Percentiles rank a stretch among this genome's conserved stretches.
phyloP scores from a whole-genome alignment of 2,329 filamentous ascomycete genomes.

The Fusarium xyrophilum region DNA sequence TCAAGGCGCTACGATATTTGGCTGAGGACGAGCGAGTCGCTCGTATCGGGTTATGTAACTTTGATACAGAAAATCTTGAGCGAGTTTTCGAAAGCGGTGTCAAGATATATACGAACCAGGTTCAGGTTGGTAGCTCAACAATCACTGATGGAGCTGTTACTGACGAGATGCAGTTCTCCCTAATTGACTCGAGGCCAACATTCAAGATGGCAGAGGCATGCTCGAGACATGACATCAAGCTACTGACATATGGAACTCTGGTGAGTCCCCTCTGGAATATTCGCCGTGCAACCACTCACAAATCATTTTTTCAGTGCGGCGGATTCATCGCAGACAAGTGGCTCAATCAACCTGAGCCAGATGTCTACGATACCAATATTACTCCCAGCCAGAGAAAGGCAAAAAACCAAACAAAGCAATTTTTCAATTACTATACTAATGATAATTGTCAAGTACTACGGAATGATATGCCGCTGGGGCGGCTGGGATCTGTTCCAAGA shows the following conservation, averaged over 20 bases:
- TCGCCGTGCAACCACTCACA: not conserved
- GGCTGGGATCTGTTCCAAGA: not conserved
- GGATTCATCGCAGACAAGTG: not conserved
- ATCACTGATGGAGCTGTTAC: fast-evolving
- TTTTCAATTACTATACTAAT: too few relatives aligned
- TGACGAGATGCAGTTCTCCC: not conserved
- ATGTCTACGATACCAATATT: not conserved
- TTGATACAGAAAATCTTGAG: not conserved
- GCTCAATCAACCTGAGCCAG: not conserved
- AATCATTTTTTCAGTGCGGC: not conserved
- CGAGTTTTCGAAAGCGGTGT: not conserved
- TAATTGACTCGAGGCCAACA: not conserved
- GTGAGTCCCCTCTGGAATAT: fast-evolving
- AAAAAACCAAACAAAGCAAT: not conserved
- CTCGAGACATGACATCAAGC: not conserved
- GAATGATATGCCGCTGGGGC: not conserved
- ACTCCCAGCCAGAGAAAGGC: constrained; percentile 2
- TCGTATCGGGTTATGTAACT: not conserved
- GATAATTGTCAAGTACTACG: not conserved
- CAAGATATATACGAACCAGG: not conserved
- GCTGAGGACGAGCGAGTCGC: not conserved
- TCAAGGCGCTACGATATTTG: not conserved
- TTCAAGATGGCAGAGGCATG: not conserved
- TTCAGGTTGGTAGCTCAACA: not conserved
- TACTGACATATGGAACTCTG: not conserved